Base-by-base conservation (phyloP, 768 basidiomycete genomes). In the Termitomyces eurrhizus region DNA sequence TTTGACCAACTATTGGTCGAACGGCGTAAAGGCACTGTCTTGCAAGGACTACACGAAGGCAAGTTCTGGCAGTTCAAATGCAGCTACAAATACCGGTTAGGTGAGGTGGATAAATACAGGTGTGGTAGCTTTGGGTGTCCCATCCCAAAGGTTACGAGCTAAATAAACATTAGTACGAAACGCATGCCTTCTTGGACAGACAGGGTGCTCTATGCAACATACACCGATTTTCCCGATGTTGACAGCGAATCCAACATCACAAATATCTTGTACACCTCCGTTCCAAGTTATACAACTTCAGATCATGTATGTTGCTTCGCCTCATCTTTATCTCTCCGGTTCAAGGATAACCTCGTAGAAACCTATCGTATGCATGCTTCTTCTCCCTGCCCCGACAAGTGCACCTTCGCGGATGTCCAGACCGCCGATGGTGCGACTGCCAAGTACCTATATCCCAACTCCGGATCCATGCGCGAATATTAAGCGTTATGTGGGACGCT, bases 161-260 rank as follows among this genome's bases (percentile, higher is more conserved):
- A 13, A 57, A 52, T 46, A 50, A 24, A 32, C 26, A 64, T 26
- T 52, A 91, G 90, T 68, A 70, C 73, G 12, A 89, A 84, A 68
- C 87, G 96, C 11, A 80, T 78, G 2, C 95, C 96, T 0, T 86
- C 94, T 24, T 98, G 93, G 91, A 97, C 95, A 33, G 96, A 98
- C 73, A 83, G 96, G 49, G 83, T 98, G 48, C 77, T 98, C 68
- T 97, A 93, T 68, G 81, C 91, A 13, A 92, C 91, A 6, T 78
- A 86, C 68, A 81, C 80, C 24, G 91, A 92, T 70, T 81, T 81
- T 2, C 83, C 83, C 2, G 77, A 81, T 59, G 72, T 72, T 7
- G 77, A 78, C 8, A 76, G 82, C 11, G 67, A 75, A 41, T 85
- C 88, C 2, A 68, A 79, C 59, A 84, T 90, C 62, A 79, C 71